Conservation (phyloP, 495 filamentous ascomycete genomes). For the Penicillium herquei region DNA sequence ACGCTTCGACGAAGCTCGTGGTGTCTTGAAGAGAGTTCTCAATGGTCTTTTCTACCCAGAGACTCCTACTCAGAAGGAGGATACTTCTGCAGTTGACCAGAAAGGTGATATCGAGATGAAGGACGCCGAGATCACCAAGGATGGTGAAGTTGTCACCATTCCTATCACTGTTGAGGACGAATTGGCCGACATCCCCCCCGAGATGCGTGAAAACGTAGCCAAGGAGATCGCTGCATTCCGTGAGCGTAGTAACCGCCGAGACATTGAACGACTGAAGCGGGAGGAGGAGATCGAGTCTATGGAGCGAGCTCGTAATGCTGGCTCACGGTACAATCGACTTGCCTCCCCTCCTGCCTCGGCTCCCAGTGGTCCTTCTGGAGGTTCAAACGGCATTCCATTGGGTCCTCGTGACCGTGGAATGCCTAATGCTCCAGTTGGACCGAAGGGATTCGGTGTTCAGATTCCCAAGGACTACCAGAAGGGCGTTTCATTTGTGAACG, state of each 20-base stretch:
- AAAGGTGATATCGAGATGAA: constrained; percentile 74
- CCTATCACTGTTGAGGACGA: constrained; percentile 89
- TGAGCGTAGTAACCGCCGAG: constrained; percentile 80
- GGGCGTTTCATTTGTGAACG: constrained; percentile 85
- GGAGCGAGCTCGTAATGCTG: constrained; percentile 72
- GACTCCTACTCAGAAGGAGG: constrained; percentile 48
- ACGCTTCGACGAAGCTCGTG: constrained; percentile 66
- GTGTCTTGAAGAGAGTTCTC: constrained; percentile 62
- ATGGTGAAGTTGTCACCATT: constrained; percentile 84
- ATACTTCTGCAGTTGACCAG: constrained; percentile 47
- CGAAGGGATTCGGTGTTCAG: constrained; percentile 67
- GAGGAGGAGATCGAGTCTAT: constrained; percentile 92
- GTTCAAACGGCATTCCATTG: constrained; percentile 79
- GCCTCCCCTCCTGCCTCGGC: constrained; percentile 65
- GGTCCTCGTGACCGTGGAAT: constrained; percentile 73
- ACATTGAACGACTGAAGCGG: constrained; percentile 78
- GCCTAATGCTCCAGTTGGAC: constrained; percentile 77
- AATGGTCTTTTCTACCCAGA: constrained; percentile 69
- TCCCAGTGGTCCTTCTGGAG: constrained; percentile 69
- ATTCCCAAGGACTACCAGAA: constrained; percentile 77
- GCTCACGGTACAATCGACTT: constrained; percentile 64
- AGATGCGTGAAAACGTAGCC: constrained; percentile 95
- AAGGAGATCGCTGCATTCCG: constrained; percentile 93
- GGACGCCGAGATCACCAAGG: constrained; percentile 55
- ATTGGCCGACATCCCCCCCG: constrained; percentile 89